Conservation (phyloP, 2,329 filamentous ascomycete species). For the Gaeumannomyces sp. region DNA sequence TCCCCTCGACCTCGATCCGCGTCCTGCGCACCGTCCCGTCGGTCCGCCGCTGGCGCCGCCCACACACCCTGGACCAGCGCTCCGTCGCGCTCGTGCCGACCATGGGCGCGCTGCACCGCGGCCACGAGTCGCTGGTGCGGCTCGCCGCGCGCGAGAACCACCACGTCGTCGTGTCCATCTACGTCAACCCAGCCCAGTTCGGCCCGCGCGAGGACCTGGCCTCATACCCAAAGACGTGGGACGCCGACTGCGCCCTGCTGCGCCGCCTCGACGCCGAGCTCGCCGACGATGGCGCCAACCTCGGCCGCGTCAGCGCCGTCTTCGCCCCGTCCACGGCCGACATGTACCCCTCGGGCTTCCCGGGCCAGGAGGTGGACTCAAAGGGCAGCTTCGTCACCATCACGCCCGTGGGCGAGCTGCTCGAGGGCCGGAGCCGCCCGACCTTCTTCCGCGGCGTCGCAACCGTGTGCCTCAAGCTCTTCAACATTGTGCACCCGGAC, state of each 20-base stretch:
- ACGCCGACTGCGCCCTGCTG: constrained; percentile 63
- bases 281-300: constrained; percentile 48
- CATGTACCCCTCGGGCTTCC: constrained; percentile 84
- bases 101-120: constrained; percentile 94
- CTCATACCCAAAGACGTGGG: constrained; percentile 88
- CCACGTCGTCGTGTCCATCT: constrained; percentile 84
- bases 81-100: constrained; percentile 87
- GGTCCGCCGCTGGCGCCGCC: constrained; percentile 63
- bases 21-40: constrained; percentile 70
- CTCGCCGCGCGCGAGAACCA: constrained; percentile 78
- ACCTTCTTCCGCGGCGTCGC: constrained; percentile 97
- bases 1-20: constrained; percentile 55
- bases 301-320: constrained; percentile 70
- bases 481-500: constrained; percentile 74
- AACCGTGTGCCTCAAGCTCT: constrained; percentile 91
- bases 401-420: constrained; percentile 71
- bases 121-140: constrained; percentile 80
- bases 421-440: constrained; percentile 80
- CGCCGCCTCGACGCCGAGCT: constrained; percentile 65
- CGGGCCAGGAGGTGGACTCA: constrained; percentile 63
- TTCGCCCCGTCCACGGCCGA: constrained; percentile 77
- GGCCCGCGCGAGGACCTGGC: constrained; percentile 80
- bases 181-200: constrained; percentile 96
- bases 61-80: constrained; percentile 59
- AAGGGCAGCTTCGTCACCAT: constrained; percentile 87